Evolutionary conservation across 257 asterid species (phyloP), one percentile per base, ranked within the genome.

Genomic region (Nicotiana undulata): DNA sequence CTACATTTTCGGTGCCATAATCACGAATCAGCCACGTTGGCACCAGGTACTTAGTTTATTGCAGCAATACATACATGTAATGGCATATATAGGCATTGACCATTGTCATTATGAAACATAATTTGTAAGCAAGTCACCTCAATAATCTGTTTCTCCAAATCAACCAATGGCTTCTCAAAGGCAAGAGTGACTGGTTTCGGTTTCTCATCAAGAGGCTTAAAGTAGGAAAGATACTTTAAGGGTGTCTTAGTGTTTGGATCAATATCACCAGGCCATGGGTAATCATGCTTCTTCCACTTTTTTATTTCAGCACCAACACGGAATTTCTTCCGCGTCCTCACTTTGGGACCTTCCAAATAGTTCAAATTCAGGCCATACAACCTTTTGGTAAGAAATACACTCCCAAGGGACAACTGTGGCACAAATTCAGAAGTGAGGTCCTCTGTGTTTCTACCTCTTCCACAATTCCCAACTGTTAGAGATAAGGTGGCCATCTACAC

Each of bases 131-230:
- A 46, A 13, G 85, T 46, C 89, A 95, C 99, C 75, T 96, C 99
- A 72, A 86, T 55, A 9, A 96, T 90, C 78, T 90, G 90, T 79
- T 90, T 91, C 92, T 90, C 94, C 83, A 96, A 84, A 81, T 88
- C 90, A 83, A 92, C 55, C 82, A 96, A 91, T 59, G 98, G 98
- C 79, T 90, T 93, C 92, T 96, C 99, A 60, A 94, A 96, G 67
- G 90, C 97, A 90, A 94, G 90, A 26, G 91, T 92, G 53, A 96
- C 97, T 13, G 98, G 98, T 89, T 96, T 96, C 18, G 92, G 98
- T 88, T 91, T 96, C 90, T 92, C 98, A 88, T 87, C 92, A 88
- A 94, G 89, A 83, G 99, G 98, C 85, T 94, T 94, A 90, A 94
- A 96, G 82, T 80, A 81, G 31, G 98, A 96, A 80, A 96, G 94